Conservation (phyloP, 371 early-diverging fungal genomes). For the Mucor indicus region DNA sequence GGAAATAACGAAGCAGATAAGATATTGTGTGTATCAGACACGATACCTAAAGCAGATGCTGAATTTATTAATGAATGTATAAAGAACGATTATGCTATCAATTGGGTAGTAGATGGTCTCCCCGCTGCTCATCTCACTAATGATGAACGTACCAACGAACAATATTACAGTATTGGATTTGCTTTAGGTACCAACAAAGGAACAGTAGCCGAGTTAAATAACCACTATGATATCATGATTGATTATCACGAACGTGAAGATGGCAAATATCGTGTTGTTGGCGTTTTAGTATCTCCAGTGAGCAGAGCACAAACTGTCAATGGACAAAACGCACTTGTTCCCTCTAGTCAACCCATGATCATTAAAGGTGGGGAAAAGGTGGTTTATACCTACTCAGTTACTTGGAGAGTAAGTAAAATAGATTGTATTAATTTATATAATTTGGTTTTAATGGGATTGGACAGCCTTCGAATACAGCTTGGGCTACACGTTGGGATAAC, state of each 20-base stretch:
- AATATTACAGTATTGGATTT: slow-evolving; percentile 80
- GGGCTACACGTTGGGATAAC: slow-evolving; percentile 96
- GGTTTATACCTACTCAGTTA: slow-evolving; percentile 81
- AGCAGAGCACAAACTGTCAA: slow-evolving; percentile 43
- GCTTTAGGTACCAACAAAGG: slow-evolving; percentile 51
- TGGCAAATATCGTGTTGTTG: slow-evolving; percentile 80
- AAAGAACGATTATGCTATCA: slow-evolving; percentile 74
- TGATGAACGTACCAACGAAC: slow-evolving; percentile 57
- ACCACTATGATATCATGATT: slow-evolving; percentile 87
- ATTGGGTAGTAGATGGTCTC: slow-evolving; percentile 91
- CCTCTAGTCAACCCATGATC: slow-evolving; percentile 47
- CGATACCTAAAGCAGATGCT: slow-evolving; percentile 70
- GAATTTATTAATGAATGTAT: slow-evolving; percentile 85
- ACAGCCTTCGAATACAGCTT: slow-evolving; percentile 62
- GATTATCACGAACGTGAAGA: slow-evolving; percentile 73
- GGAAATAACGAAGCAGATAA: slow-evolving; percentile 51
- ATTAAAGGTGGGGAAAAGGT: slow-evolving; percentile 50
- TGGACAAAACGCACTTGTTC: slow-evolving; percentile 27
- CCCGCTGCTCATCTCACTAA: slow-evolving; percentile 76
- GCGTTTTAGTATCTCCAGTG: slow-evolving; percentile 74
- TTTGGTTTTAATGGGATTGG: not conserved
- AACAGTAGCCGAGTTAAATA: slow-evolving; percentile 42
- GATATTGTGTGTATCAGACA: slow-evolving; percentile 57
- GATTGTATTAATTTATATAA: not conserved
- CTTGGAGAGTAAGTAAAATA: slow-evolving; percentile 65